Conservation (phyloP, 371 early-diverging fungal species). For the Syncephalis plumigaleata region DNA sequence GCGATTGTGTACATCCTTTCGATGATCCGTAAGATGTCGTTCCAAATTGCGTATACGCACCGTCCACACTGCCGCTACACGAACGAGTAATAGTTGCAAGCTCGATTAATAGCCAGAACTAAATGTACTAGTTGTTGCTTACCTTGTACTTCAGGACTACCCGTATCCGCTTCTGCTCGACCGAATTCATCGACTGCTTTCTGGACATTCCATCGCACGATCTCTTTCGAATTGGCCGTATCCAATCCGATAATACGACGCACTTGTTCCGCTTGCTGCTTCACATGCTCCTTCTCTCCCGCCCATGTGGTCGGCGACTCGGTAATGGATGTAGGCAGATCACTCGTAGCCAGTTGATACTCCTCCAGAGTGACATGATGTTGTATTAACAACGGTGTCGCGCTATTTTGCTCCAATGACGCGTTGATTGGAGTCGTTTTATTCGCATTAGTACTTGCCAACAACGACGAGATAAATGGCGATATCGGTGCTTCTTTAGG, state of each 20-base stretch:
- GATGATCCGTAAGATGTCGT: conserved; percentile 53
- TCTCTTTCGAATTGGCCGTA: conserved; percentile 55
- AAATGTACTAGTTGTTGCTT: conserved; percentile 5
- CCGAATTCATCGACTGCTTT: conserved; percentile 65
- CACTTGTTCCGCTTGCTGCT: conserved; percentile 42
- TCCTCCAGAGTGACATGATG: too few species aligned
- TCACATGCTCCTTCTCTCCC: too few species aligned
- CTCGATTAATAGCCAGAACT: neutral
- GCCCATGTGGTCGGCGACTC: too few species aligned
- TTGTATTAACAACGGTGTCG: too few species aligned
- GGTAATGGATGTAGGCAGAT: too few species aligned
- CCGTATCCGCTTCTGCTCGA: conserved; percentile 62
- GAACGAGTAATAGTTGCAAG: conserved; percentile 3
- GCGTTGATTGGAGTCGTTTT: too few species aligned
- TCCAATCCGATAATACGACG: conserved; percentile 56
- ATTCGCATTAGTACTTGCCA: too few species aligned
- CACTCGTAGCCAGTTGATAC: too few species aligned
- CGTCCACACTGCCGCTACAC: conserved; percentile 71
- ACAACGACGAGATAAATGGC: too few species aligned
- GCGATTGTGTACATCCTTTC: conserved; percentile 78
- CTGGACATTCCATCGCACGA: conserved; percentile 56
- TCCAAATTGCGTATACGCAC: conserved; percentile 76
- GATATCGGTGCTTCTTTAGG: too few species aligned
- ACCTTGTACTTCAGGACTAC: conserved; percentile 91
- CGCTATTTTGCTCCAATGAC: too few species aligned